Conservation (phyloP, 2,329 filamentous ascomycete species). For the Daldinia sp. region DNA sequence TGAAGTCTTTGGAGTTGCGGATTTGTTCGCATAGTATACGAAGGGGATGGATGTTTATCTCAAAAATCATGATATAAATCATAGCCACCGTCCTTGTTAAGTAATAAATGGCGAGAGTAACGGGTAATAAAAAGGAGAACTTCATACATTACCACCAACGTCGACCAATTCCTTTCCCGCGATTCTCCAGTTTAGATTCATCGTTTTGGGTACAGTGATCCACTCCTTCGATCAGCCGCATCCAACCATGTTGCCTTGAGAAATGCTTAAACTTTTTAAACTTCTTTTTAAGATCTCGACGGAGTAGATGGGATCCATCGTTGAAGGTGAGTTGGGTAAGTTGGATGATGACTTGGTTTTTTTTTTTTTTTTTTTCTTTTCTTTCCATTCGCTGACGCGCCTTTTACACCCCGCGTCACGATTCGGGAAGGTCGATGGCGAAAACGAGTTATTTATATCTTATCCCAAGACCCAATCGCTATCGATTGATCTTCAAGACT, state of each 20-base stretch:
- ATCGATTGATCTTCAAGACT: not conserved
- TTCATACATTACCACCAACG: not conserved
- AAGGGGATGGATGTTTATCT: not conserved
- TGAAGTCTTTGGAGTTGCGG: not conserved
- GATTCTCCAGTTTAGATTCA: not conserved
- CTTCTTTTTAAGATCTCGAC: not conserved
- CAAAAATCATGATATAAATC: not conserved
- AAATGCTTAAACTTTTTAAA: not conserved
- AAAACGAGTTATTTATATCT: conserved; percentile 30
- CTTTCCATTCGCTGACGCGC: conserved; percentile 2
- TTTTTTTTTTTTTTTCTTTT: too few species aligned
- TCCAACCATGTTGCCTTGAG: not conserved
- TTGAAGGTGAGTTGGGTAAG: not conserved
- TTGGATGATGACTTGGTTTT: not conserved
- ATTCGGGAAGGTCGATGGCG: conserved; percentile 25
- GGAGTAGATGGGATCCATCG: not conserved
- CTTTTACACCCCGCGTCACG: conserved; percentile 12
- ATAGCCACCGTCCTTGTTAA: not conserved
- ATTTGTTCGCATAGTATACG: not conserved
- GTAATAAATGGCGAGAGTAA: not conserved
- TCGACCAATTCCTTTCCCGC: not conserved
- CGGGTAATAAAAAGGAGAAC: not conserved
- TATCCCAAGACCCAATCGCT: not conserved
- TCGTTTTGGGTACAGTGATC: conserved; percentile 4
- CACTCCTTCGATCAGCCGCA: conserved; percentile 3